Percentiles rank a stretch among this genome's conserved stretches.
These are phyloP conservation scores for Moelleriella libera DNA, from an alignment of 2,329 filamentous ascomycete species.

Conservation along the genomic window DNA sequence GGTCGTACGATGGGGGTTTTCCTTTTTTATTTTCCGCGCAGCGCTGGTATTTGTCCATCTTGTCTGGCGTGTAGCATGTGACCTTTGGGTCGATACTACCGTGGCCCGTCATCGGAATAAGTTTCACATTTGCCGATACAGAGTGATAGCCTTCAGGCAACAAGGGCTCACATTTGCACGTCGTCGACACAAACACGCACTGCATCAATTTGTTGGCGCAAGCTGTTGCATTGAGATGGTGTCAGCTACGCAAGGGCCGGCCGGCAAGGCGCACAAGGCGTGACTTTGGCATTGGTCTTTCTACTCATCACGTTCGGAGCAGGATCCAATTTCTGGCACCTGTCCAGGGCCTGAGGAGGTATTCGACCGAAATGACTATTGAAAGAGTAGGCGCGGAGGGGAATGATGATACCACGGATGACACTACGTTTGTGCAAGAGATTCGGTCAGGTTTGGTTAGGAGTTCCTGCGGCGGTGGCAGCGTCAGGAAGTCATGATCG, in stretches of 20 bases:
- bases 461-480: not conserved
- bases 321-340: conserved; percentile 11
- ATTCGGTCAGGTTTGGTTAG: not conserved
- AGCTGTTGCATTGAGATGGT: conserved; percentile 6
- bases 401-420: conserved; percentile 21
- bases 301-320: conserved; percentile 3
- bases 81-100: not conserved
- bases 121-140: too few species aligned
- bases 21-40: not conserved
- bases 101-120: not conserved
- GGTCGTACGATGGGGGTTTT: not conserved
- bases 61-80: not conserved
- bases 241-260: conserved; percentile 4
- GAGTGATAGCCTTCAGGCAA: too few species aligned
- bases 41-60: not conserved
- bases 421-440: conserved; percentile 13
- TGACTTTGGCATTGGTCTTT: conserved; percentile 1
- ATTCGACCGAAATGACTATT: not conserved
- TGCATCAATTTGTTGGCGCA: not conserved
- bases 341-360: conserved; percentile 3
- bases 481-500: not conserved
- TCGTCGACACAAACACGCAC: too few species aligned
- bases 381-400: conserved; percentile 11
- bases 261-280: not conserved
- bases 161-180: too few species aligned